A percentile compares a stretch with the other conserved stretches of the same genome.
Conservation (phyloP, 768 basidiomycete genomes). For the Amanita molliuscula region DNA sequence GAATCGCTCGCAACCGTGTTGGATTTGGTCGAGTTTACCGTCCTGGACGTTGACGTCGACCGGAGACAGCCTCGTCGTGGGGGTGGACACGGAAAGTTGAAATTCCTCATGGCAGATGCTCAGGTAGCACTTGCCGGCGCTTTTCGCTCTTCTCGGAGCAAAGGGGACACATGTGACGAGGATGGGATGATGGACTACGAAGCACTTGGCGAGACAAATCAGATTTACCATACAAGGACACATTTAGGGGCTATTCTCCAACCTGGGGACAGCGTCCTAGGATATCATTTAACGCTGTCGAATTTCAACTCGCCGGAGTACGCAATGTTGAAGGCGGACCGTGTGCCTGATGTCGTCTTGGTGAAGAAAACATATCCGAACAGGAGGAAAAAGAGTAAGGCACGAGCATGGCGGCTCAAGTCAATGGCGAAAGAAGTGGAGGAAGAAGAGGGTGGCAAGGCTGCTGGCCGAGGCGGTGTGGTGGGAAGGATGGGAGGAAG, state of each 20-base stretch:
- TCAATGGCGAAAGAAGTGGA: constrained; percentile 91
- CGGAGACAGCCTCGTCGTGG: constrained; percentile 16
- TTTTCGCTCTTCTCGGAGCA: constrained; percentile 43
- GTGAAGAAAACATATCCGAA: constrained; percentile 95
- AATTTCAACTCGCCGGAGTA: constrained; percentile 94
- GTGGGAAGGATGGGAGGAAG: constrained; percentile 85
- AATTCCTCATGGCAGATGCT: constrained; percentile 69
- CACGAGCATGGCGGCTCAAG: constrained; percentile 79
- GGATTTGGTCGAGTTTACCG: constrained; percentile 90
- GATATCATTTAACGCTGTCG: constrained; percentile 78
- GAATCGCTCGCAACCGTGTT: constrained; percentile 70
- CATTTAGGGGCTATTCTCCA: constrained; percentile 88
- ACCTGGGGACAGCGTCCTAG: constrained; percentile 88
- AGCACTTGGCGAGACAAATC: constrained; percentile 45
- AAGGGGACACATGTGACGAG: constrained; percentile 20
- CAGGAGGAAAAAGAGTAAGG: constrained; percentile 79
- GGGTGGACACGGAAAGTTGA: constrained; percentile 35
- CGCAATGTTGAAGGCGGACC: constrained; percentile 48
- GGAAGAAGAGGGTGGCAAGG: constrained; percentile 72
- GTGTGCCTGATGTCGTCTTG: constrained; percentile 86
- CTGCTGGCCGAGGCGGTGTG: constrained; percentile 32
- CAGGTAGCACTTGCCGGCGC: constrained; percentile 84
- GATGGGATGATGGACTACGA: constrained; percentile 58
- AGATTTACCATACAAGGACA: constrained; percentile 92
- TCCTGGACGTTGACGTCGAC: constrained; percentile 89